Conservation (phyloP, 2,329 filamentous ascomycete genomes). For the Daldinia sp. region DNA sequence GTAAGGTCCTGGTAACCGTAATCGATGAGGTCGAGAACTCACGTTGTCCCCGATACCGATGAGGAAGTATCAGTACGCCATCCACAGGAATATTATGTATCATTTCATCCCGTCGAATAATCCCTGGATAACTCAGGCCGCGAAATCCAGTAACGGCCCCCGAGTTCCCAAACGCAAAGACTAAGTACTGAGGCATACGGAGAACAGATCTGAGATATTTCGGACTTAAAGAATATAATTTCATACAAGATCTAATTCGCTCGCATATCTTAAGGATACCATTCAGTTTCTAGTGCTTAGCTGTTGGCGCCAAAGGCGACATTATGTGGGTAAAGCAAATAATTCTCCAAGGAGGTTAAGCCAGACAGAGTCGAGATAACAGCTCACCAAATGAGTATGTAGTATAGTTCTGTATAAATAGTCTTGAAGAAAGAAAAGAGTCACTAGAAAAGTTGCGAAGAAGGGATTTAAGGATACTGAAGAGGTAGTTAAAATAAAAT, state of each 20-base stretch:
- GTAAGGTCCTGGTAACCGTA: background rate
- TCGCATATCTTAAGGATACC: background rate
- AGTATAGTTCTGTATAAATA: background rate
- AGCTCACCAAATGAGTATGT: background rate
- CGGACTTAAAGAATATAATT: background rate
- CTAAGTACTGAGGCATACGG: background rate
- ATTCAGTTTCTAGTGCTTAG: background rate
- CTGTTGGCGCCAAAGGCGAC: background rate
- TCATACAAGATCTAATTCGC: background rate
- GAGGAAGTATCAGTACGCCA: background rate
- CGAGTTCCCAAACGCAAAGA: background rate
- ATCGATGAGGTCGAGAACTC: background rate
- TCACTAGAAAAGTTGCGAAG: background rate
- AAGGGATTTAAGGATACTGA: background rate
- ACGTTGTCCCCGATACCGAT: background rate
- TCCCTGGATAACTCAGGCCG: slow-evolving; percentile 6
- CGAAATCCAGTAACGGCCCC: background rate
- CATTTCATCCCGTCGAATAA: slow-evolving; percentile 8
- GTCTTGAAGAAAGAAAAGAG: background rate
- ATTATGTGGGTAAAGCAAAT: background rate
- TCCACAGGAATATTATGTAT: background rate
- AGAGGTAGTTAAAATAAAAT: slow-evolving; percentile 10
- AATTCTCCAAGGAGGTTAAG: background rate
- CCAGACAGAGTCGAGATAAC: background rate
- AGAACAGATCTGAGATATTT: background rate